Evolutionary conservation across 2,329 filamentous ascomycete species (phyloP).

Genomic region (Colletotrichum gloeosporioides): DNA sequence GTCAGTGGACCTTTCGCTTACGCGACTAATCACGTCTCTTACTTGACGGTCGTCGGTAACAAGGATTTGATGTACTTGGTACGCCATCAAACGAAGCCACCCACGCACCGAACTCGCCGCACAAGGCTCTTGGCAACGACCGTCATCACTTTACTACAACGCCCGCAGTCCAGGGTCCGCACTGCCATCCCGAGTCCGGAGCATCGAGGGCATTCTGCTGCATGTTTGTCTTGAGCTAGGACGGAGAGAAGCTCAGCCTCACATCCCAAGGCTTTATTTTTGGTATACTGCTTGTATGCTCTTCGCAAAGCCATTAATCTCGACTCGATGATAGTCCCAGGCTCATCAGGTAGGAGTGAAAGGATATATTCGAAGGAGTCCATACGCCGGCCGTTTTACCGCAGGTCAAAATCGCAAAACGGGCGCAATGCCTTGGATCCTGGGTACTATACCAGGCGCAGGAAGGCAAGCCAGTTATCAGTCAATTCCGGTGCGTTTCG

Average conservation of each 20-base stretch:
- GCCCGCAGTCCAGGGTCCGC: neutral
- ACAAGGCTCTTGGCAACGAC: neutral
- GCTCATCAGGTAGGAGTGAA: neutral
- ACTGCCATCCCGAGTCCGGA: neutral
- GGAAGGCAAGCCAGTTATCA: neutral
- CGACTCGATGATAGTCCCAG: neutral
- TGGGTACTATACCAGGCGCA: neutral
- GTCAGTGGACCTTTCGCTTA: neutral
- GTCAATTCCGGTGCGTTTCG: neutral
- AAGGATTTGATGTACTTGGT: neutral
- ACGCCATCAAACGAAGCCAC: neutral
- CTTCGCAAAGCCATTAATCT: no score
- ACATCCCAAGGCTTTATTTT: neutral
- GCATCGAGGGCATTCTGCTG: neutral
- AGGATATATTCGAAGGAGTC: neutral
- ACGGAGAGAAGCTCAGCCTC: neutral
- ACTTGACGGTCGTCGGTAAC: neutral
- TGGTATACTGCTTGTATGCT: neutral
- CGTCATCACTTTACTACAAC: constrained; percentile 10
- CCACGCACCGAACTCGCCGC: neutral
- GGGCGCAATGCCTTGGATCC: constrained; percentile 1
- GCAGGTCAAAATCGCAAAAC: neutral
- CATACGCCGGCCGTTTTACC: neutral
- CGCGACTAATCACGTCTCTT: neutral
- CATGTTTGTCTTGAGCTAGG: neutral